A percentile compares a stretch with the other conserved stretches of the same genome.
These are phyloP conservation scores for Tetrapisispora namnaoensis DNA, from an alignment of 805 yeast species.

Conservation along the genomic window DNA sequence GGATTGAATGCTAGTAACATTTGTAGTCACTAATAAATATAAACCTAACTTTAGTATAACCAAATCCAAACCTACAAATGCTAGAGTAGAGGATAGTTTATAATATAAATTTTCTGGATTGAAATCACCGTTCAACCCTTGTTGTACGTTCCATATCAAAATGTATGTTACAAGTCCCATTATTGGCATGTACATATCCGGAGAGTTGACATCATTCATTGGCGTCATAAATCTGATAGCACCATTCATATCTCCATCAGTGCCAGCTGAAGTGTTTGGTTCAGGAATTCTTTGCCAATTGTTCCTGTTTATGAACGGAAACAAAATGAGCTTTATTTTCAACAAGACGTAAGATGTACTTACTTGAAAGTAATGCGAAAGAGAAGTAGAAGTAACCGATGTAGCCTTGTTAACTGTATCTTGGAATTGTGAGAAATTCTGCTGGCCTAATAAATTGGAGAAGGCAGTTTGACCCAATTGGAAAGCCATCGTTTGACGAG, in stretches of 20 bases:
- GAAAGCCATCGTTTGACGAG: slow-evolving; percentile 74
- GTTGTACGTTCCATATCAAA: slow-evolving; percentile 69
- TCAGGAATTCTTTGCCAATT: slow-evolving; percentile 63
- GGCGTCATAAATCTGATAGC: slow-evolving; percentile 45
- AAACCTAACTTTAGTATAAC: slow-evolving; percentile 69
- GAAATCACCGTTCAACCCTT: slow-evolving; percentile 81
- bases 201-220: slow-evolving; percentile 80
- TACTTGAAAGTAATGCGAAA: slow-evolving; percentile 85
- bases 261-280: slow-evolving; percentile 9
- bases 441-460: slow-evolving; percentile 34
- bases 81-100: slow-evolving; percentile 76
- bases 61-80: slow-evolving; percentile 70
- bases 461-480: slow-evolving; percentile 84
- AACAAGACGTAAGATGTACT: slow-evolving; percentile 75
- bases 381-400: slow-evolving; percentile 32
- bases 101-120: slow-evolving; percentile 89
- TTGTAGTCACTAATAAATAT: slow-evolving; percentile 45
- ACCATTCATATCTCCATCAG: not conserved
- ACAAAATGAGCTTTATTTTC: slow-evolving; percentile 62
- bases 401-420: slow-evolving; percentile 37
- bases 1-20: slow-evolving; percentile 9
- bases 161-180: slow-evolving; percentile 90
- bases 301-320: slow-evolving; percentile 72
- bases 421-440: slow-evolving; percentile 47
- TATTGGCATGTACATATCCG: slow-evolving; percentile 89